A percentile compares a stretch with the other conserved stretches of the same genome.
Conservation (phyloP, 2,329 filamentous ascomycete genomes). For the Exophiala calicioides region DNA sequence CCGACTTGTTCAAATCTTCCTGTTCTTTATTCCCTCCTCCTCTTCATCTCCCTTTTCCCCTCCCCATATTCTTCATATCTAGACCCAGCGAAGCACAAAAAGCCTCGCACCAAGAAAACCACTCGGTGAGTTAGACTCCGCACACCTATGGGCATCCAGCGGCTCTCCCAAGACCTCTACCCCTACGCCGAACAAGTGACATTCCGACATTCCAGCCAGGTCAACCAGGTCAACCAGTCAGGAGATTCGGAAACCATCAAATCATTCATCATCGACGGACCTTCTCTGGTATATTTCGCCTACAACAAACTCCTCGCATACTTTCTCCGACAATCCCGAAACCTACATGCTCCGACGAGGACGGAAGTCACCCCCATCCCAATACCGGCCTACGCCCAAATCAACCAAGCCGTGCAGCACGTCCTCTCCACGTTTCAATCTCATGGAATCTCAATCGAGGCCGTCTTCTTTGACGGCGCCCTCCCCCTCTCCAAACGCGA, state of each 20-base stretch:
- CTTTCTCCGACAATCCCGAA: too few species aligned
- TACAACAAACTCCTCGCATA: conserved; percentile 56
- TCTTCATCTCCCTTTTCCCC: too few species aligned
- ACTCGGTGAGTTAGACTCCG: too few species aligned
- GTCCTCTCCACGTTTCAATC: conserved; percentile 64
- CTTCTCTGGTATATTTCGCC: conserved; percentile 73
- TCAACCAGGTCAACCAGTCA: neutral
- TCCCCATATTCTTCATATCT: too few species aligned
- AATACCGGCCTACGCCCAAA: conserved; percentile 63
- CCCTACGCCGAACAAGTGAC: conserved; percentile 51
- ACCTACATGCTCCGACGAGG: too few species aligned
- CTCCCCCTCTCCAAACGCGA: conserved; percentile 68
- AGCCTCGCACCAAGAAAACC: too few species aligned
- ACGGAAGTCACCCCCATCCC: conserved; percentile 44
- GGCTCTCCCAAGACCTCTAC: conserved; percentile 55
- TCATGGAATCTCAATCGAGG: conserved; percentile 55
- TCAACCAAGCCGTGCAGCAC: conserved; percentile 59
- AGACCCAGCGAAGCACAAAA: too few species aligned
- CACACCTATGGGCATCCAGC: conserved; percentile 68
- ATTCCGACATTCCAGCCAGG: conserved; percentile 36
- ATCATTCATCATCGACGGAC: conserved; percentile 69
- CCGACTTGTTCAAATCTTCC: too few species aligned
- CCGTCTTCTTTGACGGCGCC: conserved; percentile 81
- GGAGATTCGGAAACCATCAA: conserved; percentile 26
- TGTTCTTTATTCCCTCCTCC: too few species aligned